Evolutionary conservation across 768 basidiomycete species (phyloP).

Genomic region (Naganishia antarctica): DNA sequence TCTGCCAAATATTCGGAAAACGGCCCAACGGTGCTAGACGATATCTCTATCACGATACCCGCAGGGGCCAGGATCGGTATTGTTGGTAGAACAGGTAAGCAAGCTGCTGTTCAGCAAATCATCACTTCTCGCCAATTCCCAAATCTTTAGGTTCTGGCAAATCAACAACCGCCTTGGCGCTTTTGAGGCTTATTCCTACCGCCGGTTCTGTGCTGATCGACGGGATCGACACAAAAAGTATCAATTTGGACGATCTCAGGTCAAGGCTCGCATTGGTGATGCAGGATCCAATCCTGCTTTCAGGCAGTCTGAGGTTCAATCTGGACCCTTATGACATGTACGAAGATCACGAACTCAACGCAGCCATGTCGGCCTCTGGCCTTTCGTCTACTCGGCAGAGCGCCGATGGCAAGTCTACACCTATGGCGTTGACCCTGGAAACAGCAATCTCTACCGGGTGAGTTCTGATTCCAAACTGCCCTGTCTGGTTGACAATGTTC

Average conservation of each 20-base stretch:
- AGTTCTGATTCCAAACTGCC: not conserved
- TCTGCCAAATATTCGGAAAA: constrained; percentile 58
- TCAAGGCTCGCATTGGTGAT: constrained; percentile 63
- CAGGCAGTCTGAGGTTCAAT: constrained; percentile 59
- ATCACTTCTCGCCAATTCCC: no score
- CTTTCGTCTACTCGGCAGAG: constrained; percentile 27
- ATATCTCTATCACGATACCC: constrained; percentile 60
- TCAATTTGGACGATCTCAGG: constrained; percentile 61
- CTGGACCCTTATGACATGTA: constrained; percentile 61
- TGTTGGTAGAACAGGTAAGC: constrained; percentile 59
- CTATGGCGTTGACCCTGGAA: constrained; percentile 39
- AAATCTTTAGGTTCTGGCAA: constrained; percentile 64
- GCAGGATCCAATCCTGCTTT: constrained; percentile 58
- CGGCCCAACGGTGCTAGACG: constrained; percentile 60
- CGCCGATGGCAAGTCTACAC: constrained; percentile 14
- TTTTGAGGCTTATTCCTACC: constrained; percentile 60
- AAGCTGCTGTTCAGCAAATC: no score
- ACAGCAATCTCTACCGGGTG: constrained; percentile 47
- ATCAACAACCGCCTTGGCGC: constrained; percentile 52
- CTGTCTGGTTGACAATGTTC: constrained; percentile 32
- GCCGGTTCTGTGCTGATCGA: constrained; percentile 60
- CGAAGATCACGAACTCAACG: constrained; percentile 57
- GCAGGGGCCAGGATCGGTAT: constrained; percentile 62
- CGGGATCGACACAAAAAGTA: constrained; percentile 53
- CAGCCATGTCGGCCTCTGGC: constrained; percentile 55